phyloP scores from a whole-genome alignment of 2,329 filamentous ascomycete species.

The Colletotrichum cereale region DNA sequence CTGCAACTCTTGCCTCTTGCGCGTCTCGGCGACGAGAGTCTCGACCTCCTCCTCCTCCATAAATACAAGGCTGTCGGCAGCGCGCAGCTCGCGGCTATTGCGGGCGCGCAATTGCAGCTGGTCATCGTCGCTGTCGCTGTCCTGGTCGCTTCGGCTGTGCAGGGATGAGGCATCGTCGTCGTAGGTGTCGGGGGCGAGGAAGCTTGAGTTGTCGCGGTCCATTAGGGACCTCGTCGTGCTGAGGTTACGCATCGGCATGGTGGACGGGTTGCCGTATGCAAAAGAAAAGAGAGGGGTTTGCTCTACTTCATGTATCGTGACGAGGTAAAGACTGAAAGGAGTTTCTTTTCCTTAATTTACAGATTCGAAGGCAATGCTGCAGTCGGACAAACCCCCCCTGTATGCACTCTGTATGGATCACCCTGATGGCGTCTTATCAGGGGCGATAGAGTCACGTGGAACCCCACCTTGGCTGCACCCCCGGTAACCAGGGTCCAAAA shows the following conservation, averaged over 20 bases:
- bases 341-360: conserved; percentile 25
- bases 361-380: not conserved
- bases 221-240: conserved; percentile 24
- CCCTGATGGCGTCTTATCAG: conserved; percentile 21
- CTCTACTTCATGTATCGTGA: conserved; percentile 24
- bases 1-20: conserved; percentile 62
- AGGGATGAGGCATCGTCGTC: conserved; percentile 78
- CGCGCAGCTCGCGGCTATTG: conserved; percentile 76
- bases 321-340: conserved; percentile 6
- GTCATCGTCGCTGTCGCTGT: conserved; percentile 83
- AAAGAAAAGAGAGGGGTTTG: not conserved
- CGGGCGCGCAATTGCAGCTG: conserved; percentile 74
- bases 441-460: conserved; percentile 15
- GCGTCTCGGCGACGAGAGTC: conserved; percentile 66
- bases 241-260: conserved; percentile 38
- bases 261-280: conserved; percentile 3
- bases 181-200: conserved; percentile 74
- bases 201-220: conserved; percentile 54
- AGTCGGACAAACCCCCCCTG: no score
- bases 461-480: not conserved
- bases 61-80: conserved; percentile 77
- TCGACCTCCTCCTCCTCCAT: conserved; percentile 82
- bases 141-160: conserved; percentile 76
- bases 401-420: conserved; percentile 24
- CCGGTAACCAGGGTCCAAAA: conserved; percentile 12